phyloP scores from a whole-genome alignment of 225 moss, liverwort and hornwort species.

The Marchantia polymorpha region DNA sequence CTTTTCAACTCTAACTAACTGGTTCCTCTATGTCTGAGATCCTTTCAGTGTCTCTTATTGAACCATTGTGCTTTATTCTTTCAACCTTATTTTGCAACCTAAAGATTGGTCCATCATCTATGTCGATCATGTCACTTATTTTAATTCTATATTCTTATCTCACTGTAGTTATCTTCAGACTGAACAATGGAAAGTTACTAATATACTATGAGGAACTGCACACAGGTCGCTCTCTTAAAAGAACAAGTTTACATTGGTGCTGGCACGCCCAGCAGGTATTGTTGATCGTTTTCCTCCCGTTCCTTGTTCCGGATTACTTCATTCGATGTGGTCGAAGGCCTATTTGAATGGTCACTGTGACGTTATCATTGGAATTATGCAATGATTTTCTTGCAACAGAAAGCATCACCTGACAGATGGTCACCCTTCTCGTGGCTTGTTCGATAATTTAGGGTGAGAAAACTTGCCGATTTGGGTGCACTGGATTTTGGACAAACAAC shows the following conservation, averaged over 20 bases:
- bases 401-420: too few species aligned
- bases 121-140: too few species aligned
- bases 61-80: too few species aligned
- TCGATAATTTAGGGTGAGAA: constrained; percentile 58
- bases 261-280: constrained; percentile 81
- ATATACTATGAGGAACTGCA: background rate
- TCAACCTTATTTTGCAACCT: too few species aligned
- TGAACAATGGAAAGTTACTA: background rate
- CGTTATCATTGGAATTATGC: too few species aligned
- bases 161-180: background rate
- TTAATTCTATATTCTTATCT: background rate
- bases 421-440: background rate
- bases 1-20: background rate
- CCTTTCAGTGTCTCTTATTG: background rate
- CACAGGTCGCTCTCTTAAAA: constrained; percentile 59
- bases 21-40: background rate
- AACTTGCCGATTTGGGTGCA: constrained; percentile 74
- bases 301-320: background rate
- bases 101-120: too few species aligned
- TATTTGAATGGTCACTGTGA: too few species aligned
- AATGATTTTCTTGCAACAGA: background rate
- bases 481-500: constrained; percentile 55
- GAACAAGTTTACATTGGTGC: constrained; percentile 66
- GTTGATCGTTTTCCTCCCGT: background rate
- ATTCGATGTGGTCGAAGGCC: too few species aligned